A percentile compares a stretch with the other conserved stretches of the same genome.
phyloP scores from a whole-genome alignment of 2,329 filamentous ascomycete genomes.

The Xylaria multiplex region DNA sequence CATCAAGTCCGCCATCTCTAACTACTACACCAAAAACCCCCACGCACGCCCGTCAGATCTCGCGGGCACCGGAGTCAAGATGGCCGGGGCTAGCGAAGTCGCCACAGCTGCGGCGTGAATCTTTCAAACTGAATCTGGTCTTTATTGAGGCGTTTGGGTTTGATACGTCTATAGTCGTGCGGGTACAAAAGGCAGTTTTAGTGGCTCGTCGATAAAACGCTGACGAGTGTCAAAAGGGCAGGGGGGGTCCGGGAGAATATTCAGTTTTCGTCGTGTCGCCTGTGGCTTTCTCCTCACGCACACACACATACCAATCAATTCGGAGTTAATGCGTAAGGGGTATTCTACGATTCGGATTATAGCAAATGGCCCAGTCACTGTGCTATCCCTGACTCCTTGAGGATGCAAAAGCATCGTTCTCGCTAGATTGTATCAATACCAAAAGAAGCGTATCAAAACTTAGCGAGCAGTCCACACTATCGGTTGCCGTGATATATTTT shows the following conservation, averaged over 20 bases:
- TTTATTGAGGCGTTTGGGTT: slow-evolving; percentile 12
- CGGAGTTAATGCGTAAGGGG: slow-evolving; percentile 25
- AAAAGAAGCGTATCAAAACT: slow-evolving; percentile 9
- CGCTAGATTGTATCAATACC: slow-evolving; percentile 27
- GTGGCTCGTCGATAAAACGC: not conserved
- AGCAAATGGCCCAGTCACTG: slow-evolving; percentile 4
- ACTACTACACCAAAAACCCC: slow-evolving; percentile 93
- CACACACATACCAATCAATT: not conserved
- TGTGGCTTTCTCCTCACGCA: not conserved
- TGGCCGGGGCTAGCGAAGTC: slow-evolving; percentile 65
- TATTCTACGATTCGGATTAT: slow-evolving; percentile 11
- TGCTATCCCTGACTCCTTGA: not conserved
- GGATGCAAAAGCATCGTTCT: slow-evolving; percentile 2
- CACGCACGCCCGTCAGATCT: slow-evolving; percentile 78
- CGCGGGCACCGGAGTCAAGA: slow-evolving; percentile 74
- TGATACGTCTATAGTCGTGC: not conserved
- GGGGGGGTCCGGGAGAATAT: not conserved
- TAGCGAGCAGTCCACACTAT: not conserved
- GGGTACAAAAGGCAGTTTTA: slow-evolving; percentile 10
- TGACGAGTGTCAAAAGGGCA: not conserved
- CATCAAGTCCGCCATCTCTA: slow-evolving; percentile 89
- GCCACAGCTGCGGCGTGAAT: slow-evolving; percentile 40
- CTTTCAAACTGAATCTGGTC: not conserved
- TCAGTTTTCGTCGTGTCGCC: not conserved
- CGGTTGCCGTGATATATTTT: not conserved